Evolutionary conservation across 1,284 basidiomycete genomes (phyloP), one percentile per base, ranked within the genome.

Genomic region (Violaceomyces palustris): DNA sequence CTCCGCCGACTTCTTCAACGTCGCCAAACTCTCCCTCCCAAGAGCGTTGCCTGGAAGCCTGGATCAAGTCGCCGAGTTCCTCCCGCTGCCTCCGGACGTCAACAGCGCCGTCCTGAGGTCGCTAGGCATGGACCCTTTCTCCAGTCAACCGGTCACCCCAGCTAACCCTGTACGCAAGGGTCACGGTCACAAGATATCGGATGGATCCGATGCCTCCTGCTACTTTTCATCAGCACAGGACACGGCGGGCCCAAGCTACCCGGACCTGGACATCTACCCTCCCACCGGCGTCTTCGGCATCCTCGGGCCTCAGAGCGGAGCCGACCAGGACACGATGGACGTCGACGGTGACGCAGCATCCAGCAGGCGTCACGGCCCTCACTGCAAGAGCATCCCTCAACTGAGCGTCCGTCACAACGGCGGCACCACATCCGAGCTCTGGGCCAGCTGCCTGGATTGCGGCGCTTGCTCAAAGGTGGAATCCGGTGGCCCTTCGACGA

Each of bases 301-400:
- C 15, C 39, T 63, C 4, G 52, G 51, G 6, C 61, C 61, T 0
- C 40, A 45, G 6, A 34, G 46, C 9, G 40, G 42, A 18, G 31
- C 36, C 35, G 29, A 32, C 3, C 22, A 37, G 1, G 23, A 51
- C 17, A 39, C 34, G 9, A 63, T 63, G 61, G 53, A 63, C 9
- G 35, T 56, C 12, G 57, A 50, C 28, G 35, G 15, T 18, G 42
- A 39, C 34, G 12, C 28, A 19, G 31, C 18, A 19, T 11, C 35
- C 32, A 21, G 11, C 5, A 15, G 34, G 8, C 27, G 40, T 4
- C 63, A 66, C n/a, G 63, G 60, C 6, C 42, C 49, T 1, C 54
- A 61, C 22, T 67, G 65, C 52, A 59, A 56, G 35, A 63, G 62
- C 47, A 64, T 65, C 30, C 62, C 62, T 0, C 62, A 59, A 26